Percentiles rank a stretch among this genome's conserved stretches.
These are phyloP conservation scores for Xylaria palmicola DNA, from an alignment of 495 filamentous ascomycete species.

Conservation along the genomic window DNA sequence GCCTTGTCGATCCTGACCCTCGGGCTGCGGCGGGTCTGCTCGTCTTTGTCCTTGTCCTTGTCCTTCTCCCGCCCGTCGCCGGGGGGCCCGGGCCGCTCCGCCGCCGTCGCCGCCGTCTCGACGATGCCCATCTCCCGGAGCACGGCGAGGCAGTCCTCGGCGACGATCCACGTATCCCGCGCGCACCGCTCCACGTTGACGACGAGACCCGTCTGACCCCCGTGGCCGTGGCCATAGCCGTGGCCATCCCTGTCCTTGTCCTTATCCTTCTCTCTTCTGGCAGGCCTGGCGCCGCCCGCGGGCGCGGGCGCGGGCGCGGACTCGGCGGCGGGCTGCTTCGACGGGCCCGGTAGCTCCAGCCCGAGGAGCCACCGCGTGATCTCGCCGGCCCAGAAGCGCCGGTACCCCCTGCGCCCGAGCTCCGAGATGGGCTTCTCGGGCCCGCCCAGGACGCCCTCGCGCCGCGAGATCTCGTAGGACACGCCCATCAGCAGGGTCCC, in stretches of 20 bases:
- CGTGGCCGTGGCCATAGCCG: too few relatives aligned
- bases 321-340: too few relatives aligned
- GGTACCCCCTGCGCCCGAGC: conserved; percentile 75
- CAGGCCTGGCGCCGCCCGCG: neutral
- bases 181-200: conserved; percentile 44
- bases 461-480: conserved; percentile 86
- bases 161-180: conserved; percentile 69
- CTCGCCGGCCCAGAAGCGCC: conserved; percentile 78
- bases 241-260: too few relatives aligned
- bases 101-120: conserved; percentile 62
- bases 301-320: too few relatives aligned
- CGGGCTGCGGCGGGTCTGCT: conserved; percentile 32
- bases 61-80: conserved; percentile 23
- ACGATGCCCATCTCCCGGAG: conserved; percentile 75
- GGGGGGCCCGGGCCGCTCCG: conserved; percentile 42
- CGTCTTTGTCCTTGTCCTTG: conserved; percentile 19
- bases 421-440: conserved; percentile 92
- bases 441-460: conserved; percentile 82
- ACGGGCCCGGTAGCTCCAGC: conserved; percentile 32
- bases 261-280: conserved; percentile 19
- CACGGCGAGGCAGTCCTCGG: conserved; percentile 78
- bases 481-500: conserved; percentile 90
- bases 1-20: conserved; percentile 55
- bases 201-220: conserved; percentile 31
- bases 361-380: conserved; percentile 64